Base-by-base conservation (phyloP, 139 green algal species). In the Chlamydomonas sphaeroides region DNA sequence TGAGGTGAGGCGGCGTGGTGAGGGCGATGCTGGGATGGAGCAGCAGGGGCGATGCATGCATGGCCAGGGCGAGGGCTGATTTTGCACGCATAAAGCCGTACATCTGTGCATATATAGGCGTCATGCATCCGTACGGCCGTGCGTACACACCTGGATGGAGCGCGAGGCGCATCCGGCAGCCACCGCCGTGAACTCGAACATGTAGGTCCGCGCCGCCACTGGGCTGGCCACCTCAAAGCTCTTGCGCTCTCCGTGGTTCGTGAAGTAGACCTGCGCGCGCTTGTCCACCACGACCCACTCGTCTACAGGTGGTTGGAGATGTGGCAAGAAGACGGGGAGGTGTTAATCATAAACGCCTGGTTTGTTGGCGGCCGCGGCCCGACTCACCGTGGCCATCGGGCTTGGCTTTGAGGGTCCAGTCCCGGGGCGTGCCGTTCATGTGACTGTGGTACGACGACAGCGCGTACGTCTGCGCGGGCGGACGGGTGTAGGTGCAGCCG, bases 141-240 rank as follows among this genome's bases (percentile, higher is more conserved):
- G n/a, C n/a, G n/a, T n/a, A n/a, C n/a, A n/a, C n/a, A 77, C 69
- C 30, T 77, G 69, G 38, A 77, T 77, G 10, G 69, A 77, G 45
- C 69, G 69, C 14, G 69, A 77, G 38, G 69, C 69, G 48, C 69
- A 77, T 5, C 69, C 69, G 5, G 69, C 69, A 25, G 42, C 45
- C 30, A 77, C 69, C 4, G 69, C 69, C 30, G 42, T 77, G 45
- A 77, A 77, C 48, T 77, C 69, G 14, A 77, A 49, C 26, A 20
- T 41, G 69, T 77, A 77, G 30, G 48, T 63, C 17, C 18, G 42
- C 21, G 69, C 69, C 18, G n/a, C 3, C 42, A 42, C 41, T 11
- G 69, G 69, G 17, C 63, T 63, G 69, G 69, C 69, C 21, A 65
- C 48, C 28, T 26, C 4, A 23, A 77, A 77, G 21, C 18, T 39